Conservation (phyloP, 306 rosid species). For the Trifolium subterraneum region DNA sequence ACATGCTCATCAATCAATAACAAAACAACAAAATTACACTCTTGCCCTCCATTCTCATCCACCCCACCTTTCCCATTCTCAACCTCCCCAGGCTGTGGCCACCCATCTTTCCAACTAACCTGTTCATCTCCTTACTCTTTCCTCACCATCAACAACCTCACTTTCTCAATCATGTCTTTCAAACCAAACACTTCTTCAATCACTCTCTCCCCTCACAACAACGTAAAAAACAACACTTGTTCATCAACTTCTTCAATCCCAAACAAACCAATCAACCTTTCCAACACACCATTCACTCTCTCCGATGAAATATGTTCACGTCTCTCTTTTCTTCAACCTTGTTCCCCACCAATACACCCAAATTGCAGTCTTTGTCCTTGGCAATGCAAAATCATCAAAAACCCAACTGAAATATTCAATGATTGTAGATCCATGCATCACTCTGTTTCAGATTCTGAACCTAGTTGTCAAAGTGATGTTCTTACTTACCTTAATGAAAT, state of each 20-base stretch:
- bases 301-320: slow-evolving; percentile 69
- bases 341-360: slow-evolving; percentile 60
- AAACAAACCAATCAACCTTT: slow-evolving; percentile 56
- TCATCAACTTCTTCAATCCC: slow-evolving; percentile 55
- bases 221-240: slow-evolving; percentile 31
- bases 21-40: neutral
- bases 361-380: slow-evolving; percentile 75
- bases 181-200: slow-evolving; percentile 68
- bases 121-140: slow-evolving; percentile 63
- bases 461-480: slow-evolving; percentile 67
- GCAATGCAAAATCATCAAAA: slow-evolving; percentile 75
- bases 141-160: slow-evolving; percentile 63
- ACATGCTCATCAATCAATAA: slow-evolving; percentile 43
- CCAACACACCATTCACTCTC: slow-evolving; percentile 67
- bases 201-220: slow-evolving; percentile 55
- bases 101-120: slow-evolving; percentile 78
- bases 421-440: slow-evolving; percentile 59
- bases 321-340: slow-evolving; percentile 64
- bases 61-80: slow-evolving; percentile 75
- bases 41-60: slow-evolving; percentile 73
- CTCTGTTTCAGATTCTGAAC: slow-evolving; percentile 44
- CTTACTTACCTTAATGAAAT: slow-evolving; percentile 59
- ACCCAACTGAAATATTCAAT: slow-evolving; percentile 54
- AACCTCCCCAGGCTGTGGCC: slow-evolving; percentile 73
- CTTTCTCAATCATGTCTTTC: slow-evolving; percentile 68